Conservation (phyloP, 768 basidiomycete species). For the Russula sp. region DNA sequence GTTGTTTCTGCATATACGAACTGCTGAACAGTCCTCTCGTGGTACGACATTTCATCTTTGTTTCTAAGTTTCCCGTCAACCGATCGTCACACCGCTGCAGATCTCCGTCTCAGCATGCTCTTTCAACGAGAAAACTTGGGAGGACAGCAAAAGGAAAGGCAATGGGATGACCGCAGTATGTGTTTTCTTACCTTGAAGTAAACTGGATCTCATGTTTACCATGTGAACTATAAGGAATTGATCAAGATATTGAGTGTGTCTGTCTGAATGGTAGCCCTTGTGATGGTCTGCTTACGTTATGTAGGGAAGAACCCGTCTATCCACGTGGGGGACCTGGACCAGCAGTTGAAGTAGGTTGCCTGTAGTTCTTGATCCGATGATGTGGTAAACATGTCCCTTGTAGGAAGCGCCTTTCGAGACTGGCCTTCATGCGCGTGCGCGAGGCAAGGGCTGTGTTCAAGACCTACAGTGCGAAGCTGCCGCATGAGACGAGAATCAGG, state of each 20-base stretch:
- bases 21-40: constrained; percentile 11
- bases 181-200: background rate
- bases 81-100: background rate
- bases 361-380: background rate
- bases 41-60: constrained; percentile 1
- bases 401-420: constrained; percentile 6
- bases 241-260: constrained; percentile 15
- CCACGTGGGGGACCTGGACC: constrained; percentile 6
- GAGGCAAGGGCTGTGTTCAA: background rate
- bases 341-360: constrained; percentile 13
- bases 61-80: background rate
- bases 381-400: background rate
- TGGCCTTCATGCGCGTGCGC: constrained; percentile 12
- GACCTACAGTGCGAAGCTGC: background rate
- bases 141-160: constrained; percentile 18
- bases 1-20: constrained; percentile 1
- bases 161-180: constrained; percentile 25
- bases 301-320: constrained; percentile 15
- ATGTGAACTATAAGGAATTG: background rate
- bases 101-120: constrained; percentile 25
- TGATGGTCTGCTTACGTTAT: background rate
- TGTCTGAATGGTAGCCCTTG: background rate
- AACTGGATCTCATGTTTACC: background rate
- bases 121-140: constrained; percentile 15
- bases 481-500: background rate